These are phyloP conservation scores for Saccharomyces kudriavzevii DNA, from an alignment of 805 yeast genomes.

Conservation along the genomic window DNA sequence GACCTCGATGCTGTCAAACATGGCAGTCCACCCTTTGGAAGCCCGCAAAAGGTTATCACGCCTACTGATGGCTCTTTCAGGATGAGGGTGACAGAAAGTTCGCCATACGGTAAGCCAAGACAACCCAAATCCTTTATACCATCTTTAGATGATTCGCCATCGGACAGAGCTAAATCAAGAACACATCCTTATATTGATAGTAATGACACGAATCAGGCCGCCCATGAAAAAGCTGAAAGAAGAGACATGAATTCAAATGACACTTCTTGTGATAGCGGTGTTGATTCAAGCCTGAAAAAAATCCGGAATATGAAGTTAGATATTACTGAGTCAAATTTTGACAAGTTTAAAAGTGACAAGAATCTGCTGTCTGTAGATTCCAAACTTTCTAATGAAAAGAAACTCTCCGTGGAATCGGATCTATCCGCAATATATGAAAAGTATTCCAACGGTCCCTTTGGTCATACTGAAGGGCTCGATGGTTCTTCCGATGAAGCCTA, in stretches of 20 bases:
- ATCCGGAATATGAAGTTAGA: slow-evolving; percentile 3
- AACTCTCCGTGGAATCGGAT: slow-evolving; percentile 4
- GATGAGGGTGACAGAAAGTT: neutral
- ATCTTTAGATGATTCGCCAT: neutral
- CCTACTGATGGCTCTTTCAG: neutral
- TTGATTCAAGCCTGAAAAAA: neutral
- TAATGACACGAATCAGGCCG: neutral
- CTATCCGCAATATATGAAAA: slow-evolving; percentile 13
- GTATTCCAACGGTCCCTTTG: slow-evolving; percentile 8
- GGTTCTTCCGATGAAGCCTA: neutral
- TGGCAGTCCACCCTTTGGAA: neutral
- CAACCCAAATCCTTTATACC: neutral
- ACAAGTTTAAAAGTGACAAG: neutral
- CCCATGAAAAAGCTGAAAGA: neutral
- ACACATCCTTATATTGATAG: neutral
- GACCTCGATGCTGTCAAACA: neutral
- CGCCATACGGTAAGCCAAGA: neutral
- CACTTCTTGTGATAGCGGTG: neutral
- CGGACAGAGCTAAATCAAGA: neutral
- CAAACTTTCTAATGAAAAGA: neutral
- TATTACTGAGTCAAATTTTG: slow-evolving; percentile 8
- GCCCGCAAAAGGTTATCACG: neutral
- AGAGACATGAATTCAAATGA: neutral
- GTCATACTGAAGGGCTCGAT: neutral
- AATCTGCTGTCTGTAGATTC: neutral